phyloP scores from a whole-genome alignment of 495 filamentous ascomycete genomes.

The Peziza echinospora region DNA sequence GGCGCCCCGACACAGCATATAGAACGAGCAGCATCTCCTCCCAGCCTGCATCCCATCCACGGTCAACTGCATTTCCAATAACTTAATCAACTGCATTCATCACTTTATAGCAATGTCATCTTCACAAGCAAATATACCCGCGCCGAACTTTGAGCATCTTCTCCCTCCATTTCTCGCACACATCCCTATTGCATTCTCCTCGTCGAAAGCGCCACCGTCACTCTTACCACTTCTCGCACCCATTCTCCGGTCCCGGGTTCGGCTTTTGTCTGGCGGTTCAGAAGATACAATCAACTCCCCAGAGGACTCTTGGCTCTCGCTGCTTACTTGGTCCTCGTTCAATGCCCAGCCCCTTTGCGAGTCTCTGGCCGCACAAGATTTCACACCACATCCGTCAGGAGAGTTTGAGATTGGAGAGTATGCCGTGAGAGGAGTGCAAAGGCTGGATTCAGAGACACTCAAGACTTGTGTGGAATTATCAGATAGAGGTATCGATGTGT shows the following conservation, averaged over 20 bases:
- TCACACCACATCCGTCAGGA: constrained; percentile 84
- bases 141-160: constrained; percentile 41
- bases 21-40: too few relatives aligned
- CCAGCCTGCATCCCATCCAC: too few relatives aligned
- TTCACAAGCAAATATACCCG: too few relatives aligned
- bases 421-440: constrained; percentile 40
- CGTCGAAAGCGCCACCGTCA: constrained; percentile 50
- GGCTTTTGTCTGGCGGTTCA: constrained; percentile 36
- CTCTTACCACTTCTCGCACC: constrained; percentile 70
- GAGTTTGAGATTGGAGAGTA: constrained; percentile 63
- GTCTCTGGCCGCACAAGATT: constrained; percentile 40
- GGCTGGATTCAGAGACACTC: constrained; percentile 70
- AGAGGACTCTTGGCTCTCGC: constrained; percentile 60
- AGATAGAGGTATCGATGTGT: constrained; percentile 24
- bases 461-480: constrained; percentile 30
- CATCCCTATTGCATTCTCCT: constrained; percentile 64
- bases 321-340: constrained; percentile 64
- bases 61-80: too few relatives aligned
- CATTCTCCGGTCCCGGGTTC: constrained; percentile 71
- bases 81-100: too few relatives aligned
- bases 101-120: too few relatives aligned
- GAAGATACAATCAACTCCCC: constrained; percentile 25
- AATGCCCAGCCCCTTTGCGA: constrained; percentile 45
- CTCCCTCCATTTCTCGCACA: constrained; percentile 63
- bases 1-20: too few relatives aligned